A percentile compares a stretch with the other conserved stretches of the same genome.
phyloP scores from a whole-genome alignment of 257 asterid species.

The Mentha longifolia region DNA sequence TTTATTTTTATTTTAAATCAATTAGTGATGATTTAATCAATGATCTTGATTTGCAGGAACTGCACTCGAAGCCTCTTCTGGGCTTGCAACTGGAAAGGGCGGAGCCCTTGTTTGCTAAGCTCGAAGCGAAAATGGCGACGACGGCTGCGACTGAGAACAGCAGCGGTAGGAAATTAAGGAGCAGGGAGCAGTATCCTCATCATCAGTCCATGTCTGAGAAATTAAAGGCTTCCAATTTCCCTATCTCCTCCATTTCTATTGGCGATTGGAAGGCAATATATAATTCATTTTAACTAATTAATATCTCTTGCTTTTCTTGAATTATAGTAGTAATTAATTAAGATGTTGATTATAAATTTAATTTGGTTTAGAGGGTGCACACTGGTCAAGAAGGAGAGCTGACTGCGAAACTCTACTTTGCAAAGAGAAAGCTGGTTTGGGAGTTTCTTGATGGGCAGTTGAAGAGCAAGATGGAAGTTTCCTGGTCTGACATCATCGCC shows the following conservation, averaged over 20 bases:
- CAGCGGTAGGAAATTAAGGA: not conserved
- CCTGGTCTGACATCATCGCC: slow-evolving; percentile 49
- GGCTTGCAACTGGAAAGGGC: not conserved
- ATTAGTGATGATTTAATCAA: too few relatives aligned
- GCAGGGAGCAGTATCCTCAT: not conserved
- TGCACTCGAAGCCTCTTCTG: not conserved
- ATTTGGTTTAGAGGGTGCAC: slow-evolving; percentile 24
- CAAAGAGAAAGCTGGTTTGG: slow-evolving; percentile 55
- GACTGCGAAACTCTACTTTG: slow-evolving; percentile 47
- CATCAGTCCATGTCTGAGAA: not conserved
- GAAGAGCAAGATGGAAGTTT: slow-evolving; percentile 56
- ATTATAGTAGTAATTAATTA: too few relatives aligned
- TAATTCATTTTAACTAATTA: too few relatives aligned
- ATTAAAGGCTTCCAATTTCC: slow-evolving; percentile 53
- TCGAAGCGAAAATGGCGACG: not conserved
- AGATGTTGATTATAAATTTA: not conserved
- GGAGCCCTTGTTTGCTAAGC: not conserved
- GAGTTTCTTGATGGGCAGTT: slow-evolving; percentile 52
- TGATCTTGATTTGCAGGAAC: not conserved
- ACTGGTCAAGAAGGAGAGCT: slow-evolving; percentile 45
- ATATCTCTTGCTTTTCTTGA: too few relatives aligned
- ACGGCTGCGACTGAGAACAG: too few relatives aligned
- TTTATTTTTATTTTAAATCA: too few relatives aligned
- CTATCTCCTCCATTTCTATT: slow-evolving; percentile 25
- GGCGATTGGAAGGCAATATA: slow-evolving; percentile 59